phyloP scores from a whole-genome alignment of 2,329 filamentous ascomycete species.

The Exophiala sideris region DNA sequence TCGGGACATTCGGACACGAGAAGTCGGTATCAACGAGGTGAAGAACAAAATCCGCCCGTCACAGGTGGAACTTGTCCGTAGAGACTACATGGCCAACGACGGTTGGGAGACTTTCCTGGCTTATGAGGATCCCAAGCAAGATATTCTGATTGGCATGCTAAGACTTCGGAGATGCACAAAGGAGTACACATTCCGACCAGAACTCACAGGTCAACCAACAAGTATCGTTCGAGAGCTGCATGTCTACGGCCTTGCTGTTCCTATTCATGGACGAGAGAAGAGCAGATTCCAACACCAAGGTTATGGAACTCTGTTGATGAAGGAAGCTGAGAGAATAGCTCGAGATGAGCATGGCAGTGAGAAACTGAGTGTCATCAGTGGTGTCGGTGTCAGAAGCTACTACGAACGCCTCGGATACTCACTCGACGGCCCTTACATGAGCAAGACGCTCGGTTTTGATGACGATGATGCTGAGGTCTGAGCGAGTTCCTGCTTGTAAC shows the following conservation, averaged over 20 bases:
- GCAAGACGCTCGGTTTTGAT: constrained; percentile 46
- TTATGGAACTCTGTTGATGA: constrained; percentile 94
- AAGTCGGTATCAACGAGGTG: constrained; percentile 98
- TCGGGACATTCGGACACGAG: constrained; percentile 90
- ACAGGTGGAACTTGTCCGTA: constrained; percentile 88
- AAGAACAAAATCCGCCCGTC: constrained; percentile 98
- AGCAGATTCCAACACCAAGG: constrained; percentile 98
- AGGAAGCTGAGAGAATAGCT: constrained; percentile 93
- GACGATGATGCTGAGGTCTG: constrained; percentile 35
- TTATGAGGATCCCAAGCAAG: constrained; percentile 97
- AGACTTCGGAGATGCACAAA: constrained; percentile 85
- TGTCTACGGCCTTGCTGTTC: constrained; percentile 96
- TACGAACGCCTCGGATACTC: constrained; percentile 91
- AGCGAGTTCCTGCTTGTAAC: constrained; percentile 1
- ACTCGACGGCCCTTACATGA: constrained; percentile 84
- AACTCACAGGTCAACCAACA: constrained; percentile 80
- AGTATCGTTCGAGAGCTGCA: constrained; percentile 92
- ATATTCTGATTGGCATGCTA: constrained; percentile 89
- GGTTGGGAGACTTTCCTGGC: constrained; percentile 99
- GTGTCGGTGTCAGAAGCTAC: constrained; percentile 91
- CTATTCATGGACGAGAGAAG: constrained; percentile 89
- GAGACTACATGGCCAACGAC: constrained; percentile 91
- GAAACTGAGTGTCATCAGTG: constrained; percentile 97
- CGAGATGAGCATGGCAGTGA: constrained; percentile 87
- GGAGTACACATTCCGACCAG: constrained; percentile 87